phyloP scores from a whole-genome alignment of 495 filamentous ascomycete genomes.

The Neurospora sp. region DNA sequence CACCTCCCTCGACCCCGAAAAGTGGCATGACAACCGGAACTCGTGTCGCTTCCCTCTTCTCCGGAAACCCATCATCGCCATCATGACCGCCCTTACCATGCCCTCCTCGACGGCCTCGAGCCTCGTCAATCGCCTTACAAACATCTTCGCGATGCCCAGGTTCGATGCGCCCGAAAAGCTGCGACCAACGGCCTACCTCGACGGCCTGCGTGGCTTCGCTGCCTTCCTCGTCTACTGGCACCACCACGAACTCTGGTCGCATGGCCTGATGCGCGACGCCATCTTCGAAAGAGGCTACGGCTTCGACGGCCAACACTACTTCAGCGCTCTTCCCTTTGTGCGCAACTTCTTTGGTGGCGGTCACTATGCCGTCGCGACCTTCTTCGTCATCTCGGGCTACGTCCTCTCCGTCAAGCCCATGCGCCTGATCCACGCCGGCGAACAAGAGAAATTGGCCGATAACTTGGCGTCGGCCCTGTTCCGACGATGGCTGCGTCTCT shows the following conservation, averaged over 20 bases:
- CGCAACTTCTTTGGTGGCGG: slow-evolving; percentile 35
- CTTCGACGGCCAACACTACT: slow-evolving; percentile 24
- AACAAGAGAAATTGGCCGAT: slow-evolving; percentile 27
- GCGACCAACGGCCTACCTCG: slow-evolving; percentile 34
- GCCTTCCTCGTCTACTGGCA: slow-evolving; percentile 40
- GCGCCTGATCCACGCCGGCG: slow-evolving; percentile 35
- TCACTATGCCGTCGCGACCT: slow-evolving; percentile 43
- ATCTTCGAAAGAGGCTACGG: slow-evolving; percentile 27
- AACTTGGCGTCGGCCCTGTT: slow-evolving; percentile 23
- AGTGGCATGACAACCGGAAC: not conserved
- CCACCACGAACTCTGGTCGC: slow-evolving; percentile 34
- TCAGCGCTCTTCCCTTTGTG: slow-evolving; percentile 30
- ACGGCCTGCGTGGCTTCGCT: slow-evolving; percentile 38
- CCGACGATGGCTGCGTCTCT: slow-evolving; percentile 26
- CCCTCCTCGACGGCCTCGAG: not conserved
- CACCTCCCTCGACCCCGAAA: not conserved
- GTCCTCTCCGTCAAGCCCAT: slow-evolving; percentile 44
- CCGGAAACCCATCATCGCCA: not conserved
- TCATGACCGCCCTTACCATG: not conserved
- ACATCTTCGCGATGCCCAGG: not conserved
- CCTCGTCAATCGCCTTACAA: not conserved
- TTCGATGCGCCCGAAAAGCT: slow-evolving; percentile 11
- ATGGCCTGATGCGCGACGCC: slow-evolving; percentile 13
- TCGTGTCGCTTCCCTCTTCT: not conserved
- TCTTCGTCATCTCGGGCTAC: slow-evolving; percentile 41